These are phyloP conservation scores for Vitis rotundifolia DNA, from an alignment of 164 flowering plant species.

Conservation along the genomic window DNA sequence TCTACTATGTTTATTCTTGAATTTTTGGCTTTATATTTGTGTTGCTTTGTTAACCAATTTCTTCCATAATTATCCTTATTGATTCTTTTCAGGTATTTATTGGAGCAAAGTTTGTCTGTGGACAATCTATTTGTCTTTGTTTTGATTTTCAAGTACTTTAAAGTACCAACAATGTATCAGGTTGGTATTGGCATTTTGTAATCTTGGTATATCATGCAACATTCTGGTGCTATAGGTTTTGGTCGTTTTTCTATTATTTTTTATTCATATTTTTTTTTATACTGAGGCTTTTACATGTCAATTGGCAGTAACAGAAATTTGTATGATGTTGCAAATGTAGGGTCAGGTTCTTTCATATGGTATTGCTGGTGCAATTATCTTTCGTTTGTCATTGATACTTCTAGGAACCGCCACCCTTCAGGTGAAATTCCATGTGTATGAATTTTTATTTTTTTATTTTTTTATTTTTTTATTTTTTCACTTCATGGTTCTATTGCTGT, in stretches of 20 bases:
- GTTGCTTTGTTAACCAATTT: neutral
- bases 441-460: neutral
- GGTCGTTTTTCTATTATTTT: neutral
- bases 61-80: neutral
- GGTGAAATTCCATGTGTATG: constrained; percentile 38
- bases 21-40: neutral
- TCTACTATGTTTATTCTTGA: neutral
- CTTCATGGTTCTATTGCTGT: neutral
- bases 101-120: constrained; percentile 97
- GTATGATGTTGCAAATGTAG: constrained; percentile 33
- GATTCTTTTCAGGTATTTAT: constrained; percentile 65
- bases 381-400: constrained; percentile 78
- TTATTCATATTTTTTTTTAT: neutral
- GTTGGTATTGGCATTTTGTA: constrained; percentile 23
- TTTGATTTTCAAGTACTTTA: constrained; percentile 88
- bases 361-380: constrained; percentile 89
- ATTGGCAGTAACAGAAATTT: constrained; percentile 10
- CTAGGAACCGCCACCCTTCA: constrained; percentile 92
- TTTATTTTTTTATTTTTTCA: neutral
- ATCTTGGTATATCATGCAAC: neutral
- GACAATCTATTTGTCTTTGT: constrained; percentile 96
- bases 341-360: constrained; percentile 92
- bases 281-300: neutral
- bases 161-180: constrained; percentile 85
- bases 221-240: neutral